These are phyloP conservation scores for Ganoderma resinaceum DNA, from an alignment of 1,284 basidiomycete genomes.

Conservation along the genomic window DNA sequence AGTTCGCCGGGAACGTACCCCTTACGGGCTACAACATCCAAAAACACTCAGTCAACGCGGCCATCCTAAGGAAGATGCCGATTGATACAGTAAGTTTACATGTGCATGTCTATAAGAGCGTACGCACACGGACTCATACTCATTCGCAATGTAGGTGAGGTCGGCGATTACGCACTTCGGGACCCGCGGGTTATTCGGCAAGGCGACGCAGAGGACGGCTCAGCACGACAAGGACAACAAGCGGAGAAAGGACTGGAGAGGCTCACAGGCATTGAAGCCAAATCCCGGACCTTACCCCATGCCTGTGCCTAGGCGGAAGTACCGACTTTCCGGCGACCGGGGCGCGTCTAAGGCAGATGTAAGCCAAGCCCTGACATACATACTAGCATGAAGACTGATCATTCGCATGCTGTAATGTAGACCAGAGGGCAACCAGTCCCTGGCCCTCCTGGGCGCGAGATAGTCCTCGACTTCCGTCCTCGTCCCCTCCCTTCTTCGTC, in stretches of 20 bases:
- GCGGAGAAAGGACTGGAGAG: background rate
- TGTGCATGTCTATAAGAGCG: background rate
- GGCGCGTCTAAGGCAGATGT: too few species aligned
- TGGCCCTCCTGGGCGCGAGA: too few species aligned
- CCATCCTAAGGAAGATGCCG: background rate
- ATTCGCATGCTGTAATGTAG: too few species aligned
- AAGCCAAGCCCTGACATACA: too few species aligned
- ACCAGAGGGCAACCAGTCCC: too few species aligned
- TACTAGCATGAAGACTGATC: too few species aligned
- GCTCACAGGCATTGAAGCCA: background rate
- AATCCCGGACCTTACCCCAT: too few species aligned
- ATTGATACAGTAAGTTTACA: background rate
- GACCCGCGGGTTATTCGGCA: background rate
- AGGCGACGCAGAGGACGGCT: background rate
- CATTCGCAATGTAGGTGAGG: background rate
- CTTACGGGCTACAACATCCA: background rate
- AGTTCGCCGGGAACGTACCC: background rate
- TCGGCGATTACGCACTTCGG: background rate
- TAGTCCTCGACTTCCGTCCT: too few species aligned
- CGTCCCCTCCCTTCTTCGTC: too few species aligned
- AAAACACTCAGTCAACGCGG: background rate
- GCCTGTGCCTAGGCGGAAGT: too few species aligned
- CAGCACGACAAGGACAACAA: background rate
- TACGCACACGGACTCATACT: background rate
- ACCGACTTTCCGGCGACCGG: too few species aligned